A percentile compares a stretch with the other conserved stretches of the same genome.
Evolutionary conservation across 441 rosid species (phyloP).

Genomic region (Viola pubescens): DNA sequence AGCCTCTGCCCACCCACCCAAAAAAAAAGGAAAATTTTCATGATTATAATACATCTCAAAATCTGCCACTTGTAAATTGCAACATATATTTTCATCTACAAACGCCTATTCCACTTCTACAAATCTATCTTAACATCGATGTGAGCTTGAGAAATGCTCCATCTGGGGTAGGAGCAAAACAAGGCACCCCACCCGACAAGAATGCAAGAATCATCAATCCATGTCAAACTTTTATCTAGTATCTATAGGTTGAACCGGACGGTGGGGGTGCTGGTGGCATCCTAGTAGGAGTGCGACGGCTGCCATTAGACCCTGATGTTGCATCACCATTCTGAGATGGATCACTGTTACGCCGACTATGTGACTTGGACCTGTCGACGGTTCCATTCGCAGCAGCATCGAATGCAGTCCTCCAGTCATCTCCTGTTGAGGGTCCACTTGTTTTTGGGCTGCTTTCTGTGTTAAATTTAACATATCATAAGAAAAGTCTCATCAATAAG

Average conservation of each 20-base stretch:
- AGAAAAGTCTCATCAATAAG: background rate
- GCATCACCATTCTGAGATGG: conserved; percentile 82
- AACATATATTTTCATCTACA: conserved; percentile 30
- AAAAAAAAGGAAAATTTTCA: conserved; percentile 10
- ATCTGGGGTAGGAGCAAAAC: conserved; percentile 4
- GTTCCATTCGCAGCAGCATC: conserved; percentile 75
- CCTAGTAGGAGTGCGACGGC: conserved; percentile 82
- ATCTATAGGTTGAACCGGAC: conserved; percentile 56
- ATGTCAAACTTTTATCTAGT: conserved; percentile 24
- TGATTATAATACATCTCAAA: conserved; percentile 18
- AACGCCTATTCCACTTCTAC: conserved; percentile 21
- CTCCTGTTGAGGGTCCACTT: conserved; percentile 49
- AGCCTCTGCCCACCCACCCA: conserved; percentile 3
- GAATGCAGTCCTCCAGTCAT: conserved; percentile 97
- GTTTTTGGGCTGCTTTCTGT: conserved; percentile 84
- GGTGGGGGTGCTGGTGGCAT: conserved; percentile 95
- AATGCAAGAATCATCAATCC: conserved; percentile 23
- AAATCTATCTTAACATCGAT: conserved; percentile 14
- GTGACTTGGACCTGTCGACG: conserved; percentile 46
- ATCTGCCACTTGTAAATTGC: conserved; percentile 13
- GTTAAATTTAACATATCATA: conserved; percentile 5
- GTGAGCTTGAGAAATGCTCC: conserved; percentile 30
- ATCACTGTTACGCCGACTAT: conserved; percentile 69
- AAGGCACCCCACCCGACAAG: conserved; percentile 17
- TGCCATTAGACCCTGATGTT: conserved; percentile 37